Base-by-base conservation (phyloP, 495 filamentous ascomycete genomes). In the Tetracladium marchalianum region DNA sequence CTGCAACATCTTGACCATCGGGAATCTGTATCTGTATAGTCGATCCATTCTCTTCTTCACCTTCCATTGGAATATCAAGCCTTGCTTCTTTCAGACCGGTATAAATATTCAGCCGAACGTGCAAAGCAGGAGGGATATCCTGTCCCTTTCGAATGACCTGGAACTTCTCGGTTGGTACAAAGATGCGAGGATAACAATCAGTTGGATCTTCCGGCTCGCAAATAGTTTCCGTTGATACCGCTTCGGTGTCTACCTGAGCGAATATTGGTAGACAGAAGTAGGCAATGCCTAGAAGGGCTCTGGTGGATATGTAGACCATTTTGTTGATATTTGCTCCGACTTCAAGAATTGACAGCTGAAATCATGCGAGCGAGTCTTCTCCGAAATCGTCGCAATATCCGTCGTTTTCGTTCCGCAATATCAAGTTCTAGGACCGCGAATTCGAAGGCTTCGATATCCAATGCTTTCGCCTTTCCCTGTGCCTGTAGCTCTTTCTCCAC, bases 171-270 rank as follows among this genome's bases (percentile, higher is more conserved):
- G 77, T 84, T 0, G 81, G 63, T 19, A 71, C 65, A 49, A 85
- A 84, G 34, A 77, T 47, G 44, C 68, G 69, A 16, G 81, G 80
- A 53, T 84, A 84, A 56, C 81, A 85, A 31, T 77, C 76, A 27
- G 67, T 62, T 0, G 70, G 64, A 53, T 80, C 66, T 27, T 63
- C 57, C 15, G 73, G 74, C 51, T 81, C 77, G 47, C 81, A 85
- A 53, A 85, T 81, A n/a, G 82, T 62, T 24, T 80, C 70, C 15
- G 59, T 44, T 8, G 47, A 39, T 42, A 44, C 41, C 1, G 54
- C 13, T 16, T 44, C 36, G 0, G 49, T 40, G 11, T 41, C 37
- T 1, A 50, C 56, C 39, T 22, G 34, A 8, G 39, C 41, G 11
- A 53, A 31, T 24, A 49, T 18, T 38, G 47, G 50, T 9, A 57